Conservation (phyloP, 1,139 yeast genomes). For the Ogataea hybrid region DNA sequence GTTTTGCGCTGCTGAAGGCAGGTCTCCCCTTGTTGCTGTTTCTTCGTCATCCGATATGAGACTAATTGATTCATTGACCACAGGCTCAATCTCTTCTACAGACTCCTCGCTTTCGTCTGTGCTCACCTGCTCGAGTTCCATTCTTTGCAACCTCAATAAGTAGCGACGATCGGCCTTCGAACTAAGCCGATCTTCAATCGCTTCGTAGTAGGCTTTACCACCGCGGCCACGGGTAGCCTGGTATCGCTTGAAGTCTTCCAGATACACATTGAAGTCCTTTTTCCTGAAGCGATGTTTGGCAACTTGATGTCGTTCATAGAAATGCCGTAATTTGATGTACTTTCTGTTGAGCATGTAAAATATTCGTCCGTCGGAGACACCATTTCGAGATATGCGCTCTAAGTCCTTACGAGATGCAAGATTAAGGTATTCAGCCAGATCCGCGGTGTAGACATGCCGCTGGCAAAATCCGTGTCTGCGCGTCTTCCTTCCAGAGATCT, state of each 20-base stretch:
- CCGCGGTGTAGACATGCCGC: slow-evolving; percentile 33
- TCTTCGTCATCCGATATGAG: slow-evolving; percentile 5
- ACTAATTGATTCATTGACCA: background rate
- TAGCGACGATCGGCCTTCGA: slow-evolving; percentile 13
- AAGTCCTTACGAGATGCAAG: slow-evolving; percentile 27
- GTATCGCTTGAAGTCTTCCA: slow-evolving; percentile 28
- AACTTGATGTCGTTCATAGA: slow-evolving; percentile 25
- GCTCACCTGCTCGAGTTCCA: slow-evolving; percentile 19
- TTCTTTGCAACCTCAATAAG: slow-evolving; percentile 10
- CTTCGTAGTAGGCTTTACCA: slow-evolving; percentile 25
- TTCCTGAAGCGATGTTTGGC: slow-evolving; percentile 30
- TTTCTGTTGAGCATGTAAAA: slow-evolving; percentile 29
- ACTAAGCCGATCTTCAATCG: slow-evolving; percentile 17
- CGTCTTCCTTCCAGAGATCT: slow-evolving; percentile 13
- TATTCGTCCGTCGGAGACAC: slow-evolving; percentile 26
- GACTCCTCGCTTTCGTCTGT: slow-evolving; percentile 5
- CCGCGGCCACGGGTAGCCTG: slow-evolving; percentile 22
- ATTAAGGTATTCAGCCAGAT: slow-evolving; percentile 31
- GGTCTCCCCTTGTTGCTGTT: slow-evolving; percentile 10
- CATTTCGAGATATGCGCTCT: slow-evolving; percentile 22
- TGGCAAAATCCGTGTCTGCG: slow-evolving; percentile 29
- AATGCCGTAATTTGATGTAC: slow-evolving; percentile 26
- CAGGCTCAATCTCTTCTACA: background rate
- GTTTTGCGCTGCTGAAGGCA: background rate
- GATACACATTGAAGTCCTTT: slow-evolving; percentile 25